phyloP scores from a whole-genome alignment of 106 monocot genomes.

The Platanthera zijinensis region DNA sequence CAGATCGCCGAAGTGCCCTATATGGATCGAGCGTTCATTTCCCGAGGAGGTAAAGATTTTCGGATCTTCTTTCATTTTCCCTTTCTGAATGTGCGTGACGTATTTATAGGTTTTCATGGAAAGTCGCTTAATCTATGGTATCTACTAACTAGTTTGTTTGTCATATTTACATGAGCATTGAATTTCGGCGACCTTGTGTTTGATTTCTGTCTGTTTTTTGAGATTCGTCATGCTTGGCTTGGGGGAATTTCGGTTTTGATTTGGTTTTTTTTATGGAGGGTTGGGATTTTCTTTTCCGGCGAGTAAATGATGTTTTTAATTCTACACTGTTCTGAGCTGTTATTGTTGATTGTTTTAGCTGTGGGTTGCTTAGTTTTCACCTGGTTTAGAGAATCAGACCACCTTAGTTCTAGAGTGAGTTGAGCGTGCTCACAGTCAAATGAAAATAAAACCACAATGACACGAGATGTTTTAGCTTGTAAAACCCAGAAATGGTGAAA shows the following conservation, averaged over 20 bases:
- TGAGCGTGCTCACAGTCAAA: too few relatives aligned
- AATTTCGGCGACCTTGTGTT: not conserved
- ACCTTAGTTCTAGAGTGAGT: too few relatives aligned
- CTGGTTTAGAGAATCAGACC: too few relatives aligned
- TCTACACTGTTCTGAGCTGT: too few relatives aligned
- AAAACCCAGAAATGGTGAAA: too few relatives aligned
- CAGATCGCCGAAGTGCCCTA: slow-evolving; percentile 3
- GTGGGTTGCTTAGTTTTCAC: too few relatives aligned
- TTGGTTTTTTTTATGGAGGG: not conserved
- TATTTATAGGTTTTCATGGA: not conserved
- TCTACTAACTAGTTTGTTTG: not conserved
- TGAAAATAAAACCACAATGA: too few relatives aligned
- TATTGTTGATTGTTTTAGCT: too few relatives aligned
- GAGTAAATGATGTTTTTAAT: not conserved
- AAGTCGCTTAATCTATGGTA: not conserved
- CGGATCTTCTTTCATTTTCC: not conserved
- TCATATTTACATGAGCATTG: not conserved
- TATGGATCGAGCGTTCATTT: slow-evolving; percentile 6
- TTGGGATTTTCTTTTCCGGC: not conserved
- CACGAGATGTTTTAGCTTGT: too few relatives aligned
- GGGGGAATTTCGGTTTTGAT: not conserved
- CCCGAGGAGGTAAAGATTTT: not conserved
- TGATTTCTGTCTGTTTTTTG: not conserved
- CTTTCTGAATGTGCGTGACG: not conserved
- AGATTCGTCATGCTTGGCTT: not conserved